Evolutionary conservation across 805 yeast genomes (phyloP).

Genomic region (Pichia manshurica): DNA sequence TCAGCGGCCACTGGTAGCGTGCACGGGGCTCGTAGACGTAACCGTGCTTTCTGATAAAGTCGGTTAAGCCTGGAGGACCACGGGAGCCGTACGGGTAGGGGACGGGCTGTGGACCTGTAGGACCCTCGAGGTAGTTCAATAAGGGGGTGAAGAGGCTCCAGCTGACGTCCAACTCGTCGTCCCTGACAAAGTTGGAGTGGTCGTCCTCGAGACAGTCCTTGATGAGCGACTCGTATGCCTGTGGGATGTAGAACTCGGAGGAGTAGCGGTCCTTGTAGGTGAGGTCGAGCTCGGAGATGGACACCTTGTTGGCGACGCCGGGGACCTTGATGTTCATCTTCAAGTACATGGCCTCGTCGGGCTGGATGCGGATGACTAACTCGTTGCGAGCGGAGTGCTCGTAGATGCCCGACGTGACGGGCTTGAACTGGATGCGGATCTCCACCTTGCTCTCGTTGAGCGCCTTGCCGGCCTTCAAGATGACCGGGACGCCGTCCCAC

Average conservation of each 20-base stretch:
- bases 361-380: slow-evolving; percentile 90
- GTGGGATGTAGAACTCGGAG: slow-evolving; percentile 88
- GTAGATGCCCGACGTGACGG: slow-evolving; percentile 79
- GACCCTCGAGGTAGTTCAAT: slow-evolving; percentile 69
- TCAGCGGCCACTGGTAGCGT: slow-evolving; percentile 87
- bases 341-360: slow-evolving; percentile 88
- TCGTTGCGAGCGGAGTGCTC: slow-evolving; percentile 82
- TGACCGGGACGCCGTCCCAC: slow-evolving; percentile 97
- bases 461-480: slow-evolving; percentile 97
- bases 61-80: slow-evolving; percentile 67
- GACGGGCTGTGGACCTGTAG: slow-evolving; percentile 60
- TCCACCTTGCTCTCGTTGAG: slow-evolving; percentile 91
- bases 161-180: slow-evolving; percentile 90
- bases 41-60: slow-evolving; percentile 63
- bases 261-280: slow-evolving; percentile 72
- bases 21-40: slow-evolving; percentile 60
- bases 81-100: slow-evolving; percentile 85
- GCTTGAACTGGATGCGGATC: slow-evolving; percentile 86
- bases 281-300: slow-evolving; percentile 85
- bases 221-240: slow-evolving; percentile 94
- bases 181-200: slow-evolving; percentile 96
- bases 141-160: slow-evolving; percentile 94
- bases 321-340: slow-evolving; percentile 93
- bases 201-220: slow-evolving; percentile 87
- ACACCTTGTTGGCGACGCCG: slow-evolving; percentile 76